Base-by-base conservation (phyloP, 2,329 filamentous ascomycete genomes). In the Rosellinia necatrix region DNA sequence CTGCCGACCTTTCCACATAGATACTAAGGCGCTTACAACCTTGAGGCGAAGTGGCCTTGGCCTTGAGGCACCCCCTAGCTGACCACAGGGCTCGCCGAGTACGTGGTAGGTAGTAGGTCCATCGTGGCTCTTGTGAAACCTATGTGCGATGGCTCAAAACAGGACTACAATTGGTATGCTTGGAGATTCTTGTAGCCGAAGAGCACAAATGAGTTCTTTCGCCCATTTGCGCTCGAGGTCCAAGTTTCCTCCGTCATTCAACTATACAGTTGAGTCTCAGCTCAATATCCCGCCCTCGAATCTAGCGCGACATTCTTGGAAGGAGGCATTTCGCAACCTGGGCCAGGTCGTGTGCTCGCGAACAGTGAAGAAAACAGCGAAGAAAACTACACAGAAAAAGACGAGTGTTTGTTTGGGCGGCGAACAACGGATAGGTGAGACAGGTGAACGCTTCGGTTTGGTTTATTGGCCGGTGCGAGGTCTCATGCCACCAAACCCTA, bases 101-200 rank as follows among this genome's bases (percentile, higher is more conserved):
- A 49, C 29, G 27, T 34, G 43, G 15, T 35, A n/a, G n/a, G n/a
- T n/a, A n/a, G n/a, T n/a, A n/a, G n/a, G n/a, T 35, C 30, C 25
- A 22, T 22, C 13, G 34, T 34, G 22, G 37, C 21, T 17, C 29
- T 37, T 43, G 43, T 42, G 35, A 34, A 49, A 42, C 51, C 4
- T 34, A 47, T 19, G n/a, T n/a, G n/a, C n/a, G n/a, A n/a, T n/a
- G 42, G 51, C 43, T 42, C 32, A 21, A 34, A 48, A 32, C n/a
- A n/a, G 10, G 13, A 35, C 15, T 15, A 19, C 6, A 35, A 35
- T 17, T 35, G 34, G 19, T 35, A 13, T 35, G 19, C 6, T 6
- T 4, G 13, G 15, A 13, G n/a, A 19, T 35, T 6, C 34, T 1
- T 35, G 19, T 35, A n/a, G n/a, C 8, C 15, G 13, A n/a, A n/a